Evolutionary conservation across 2,329 filamentous ascomycete species (phyloP).

Genomic region (Claviceps sp.): DNA sequence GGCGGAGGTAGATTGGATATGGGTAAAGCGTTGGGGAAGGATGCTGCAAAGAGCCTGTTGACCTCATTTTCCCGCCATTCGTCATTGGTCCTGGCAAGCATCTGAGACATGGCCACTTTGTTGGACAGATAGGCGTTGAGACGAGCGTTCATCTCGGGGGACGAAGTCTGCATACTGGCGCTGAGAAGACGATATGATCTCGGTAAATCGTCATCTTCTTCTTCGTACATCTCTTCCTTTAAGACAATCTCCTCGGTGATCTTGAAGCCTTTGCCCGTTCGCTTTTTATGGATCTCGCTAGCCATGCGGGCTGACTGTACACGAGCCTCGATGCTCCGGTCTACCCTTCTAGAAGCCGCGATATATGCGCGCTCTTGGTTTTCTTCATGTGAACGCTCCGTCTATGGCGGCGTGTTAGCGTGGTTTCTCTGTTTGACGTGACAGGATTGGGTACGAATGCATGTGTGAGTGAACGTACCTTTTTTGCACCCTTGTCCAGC

Average conservation of each 20-base stretch:
- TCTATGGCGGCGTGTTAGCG: constrained; percentile 27
- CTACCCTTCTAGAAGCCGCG: constrained; percentile 74
- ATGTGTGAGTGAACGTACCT: background rate
- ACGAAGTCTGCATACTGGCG: constrained; percentile 46
- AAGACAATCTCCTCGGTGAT: constrained; percentile 77
- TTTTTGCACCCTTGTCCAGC: background rate
- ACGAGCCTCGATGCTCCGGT: constrained; percentile 75
- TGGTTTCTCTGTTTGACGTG: background rate
- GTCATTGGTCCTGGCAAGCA: constrained; percentile 22
- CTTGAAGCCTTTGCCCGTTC: constrained; percentile 69
- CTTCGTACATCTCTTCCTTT: constrained; percentile 93
- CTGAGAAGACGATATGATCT: constrained; percentile 52
- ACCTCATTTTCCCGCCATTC: constrained; percentile 32
- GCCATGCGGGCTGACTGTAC: constrained; percentile 78
- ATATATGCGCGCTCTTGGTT: constrained; percentile 86
- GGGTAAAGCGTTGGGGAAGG: constrained; percentile 26
- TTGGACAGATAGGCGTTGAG: constrained; percentile 36
- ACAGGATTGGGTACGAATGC: background rate
- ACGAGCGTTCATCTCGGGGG: constrained; percentile 46
- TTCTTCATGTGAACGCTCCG: constrained; percentile 64
- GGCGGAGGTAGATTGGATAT: no score
- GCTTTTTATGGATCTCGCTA: constrained; percentile 80
- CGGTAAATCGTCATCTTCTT: constrained; percentile 73
- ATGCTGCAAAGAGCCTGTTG: constrained; percentile 31
- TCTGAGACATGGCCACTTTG: constrained; percentile 28